Base-by-base conservation (phyloP, 257 asterid species). In the Osmanthus fragrans region DNA sequence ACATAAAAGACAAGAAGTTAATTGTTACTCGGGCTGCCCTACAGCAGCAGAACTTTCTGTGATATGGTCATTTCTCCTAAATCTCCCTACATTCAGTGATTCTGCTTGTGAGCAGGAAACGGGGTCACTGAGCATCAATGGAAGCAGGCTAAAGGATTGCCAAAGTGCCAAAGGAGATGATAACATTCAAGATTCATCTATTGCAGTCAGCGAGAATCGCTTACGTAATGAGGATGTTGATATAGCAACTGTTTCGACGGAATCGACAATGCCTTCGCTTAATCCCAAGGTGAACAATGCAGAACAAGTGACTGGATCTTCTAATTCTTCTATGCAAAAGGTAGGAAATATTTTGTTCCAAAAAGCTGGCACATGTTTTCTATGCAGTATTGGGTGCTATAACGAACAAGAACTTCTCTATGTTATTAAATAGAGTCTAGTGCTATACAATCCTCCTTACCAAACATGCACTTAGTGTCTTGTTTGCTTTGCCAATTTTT, bases 21-120 rank as follows among this genome's bases (percentile, higher is more conserved):
- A 74, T 75, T 82, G 87, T 80, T 88, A 86, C 81, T 70, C 92
- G 9, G 88, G 85, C 65, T 84, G 88, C 82, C 92, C 88, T 70
- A 82, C 88, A 5, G 87, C 88, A 74, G 84, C 90, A 7, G 92
- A 88, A 71, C 88, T 88, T 74, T 84, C 88, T 68, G 76, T 75
- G 21, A 75, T 72, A 39, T 88, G 92, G 92, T 81, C 92, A 3
- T 88, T 86, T 77, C 81, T 86, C 67, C 33, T 80, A 19, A 85
- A 80, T 76, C 58, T 72, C 37, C 81, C 88, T 66, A 74, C 86
- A 6, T 85, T 77, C 40, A 82, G 83, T 34, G 87, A 83, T 76
- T 77, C 87, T n/a, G 58, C 84, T n/a, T 83, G 88, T 73, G 86
- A 87, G 82, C 91, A 82, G 76, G 85, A 80, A 54, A 85, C 80